A percentile compares a stretch with the other conserved stretches of the same genome.
Evolutionary conservation across 768 basidiomycete genomes (phyloP).

Genomic region (Rhizopogon roseolus): DNA sequence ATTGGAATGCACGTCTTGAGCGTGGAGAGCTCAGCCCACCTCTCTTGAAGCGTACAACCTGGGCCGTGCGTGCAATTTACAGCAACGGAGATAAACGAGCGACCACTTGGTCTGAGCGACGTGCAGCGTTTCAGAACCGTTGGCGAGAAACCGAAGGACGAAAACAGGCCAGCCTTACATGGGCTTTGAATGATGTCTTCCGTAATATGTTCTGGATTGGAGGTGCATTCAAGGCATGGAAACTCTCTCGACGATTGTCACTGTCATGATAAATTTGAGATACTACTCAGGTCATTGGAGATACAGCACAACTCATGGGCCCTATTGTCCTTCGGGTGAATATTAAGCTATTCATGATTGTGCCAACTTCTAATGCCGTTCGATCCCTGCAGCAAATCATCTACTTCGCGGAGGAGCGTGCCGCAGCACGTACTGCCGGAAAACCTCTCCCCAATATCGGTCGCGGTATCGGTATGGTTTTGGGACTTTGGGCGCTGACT

Average conservation of each 20-base stretch:
- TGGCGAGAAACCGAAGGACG: slow-evolving; percentile 45
- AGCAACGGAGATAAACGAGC: slow-evolving; percentile 4
- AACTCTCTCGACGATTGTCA: neutral
- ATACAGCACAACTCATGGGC: slow-evolving; percentile 57
- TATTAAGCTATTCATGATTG: neutral
- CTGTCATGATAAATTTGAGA: neutral
- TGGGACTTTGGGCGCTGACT: too few relatives aligned
- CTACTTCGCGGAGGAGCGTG: slow-evolving; percentile 49
- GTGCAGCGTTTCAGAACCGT: slow-evolving; percentile 28
- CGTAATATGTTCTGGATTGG: slow-evolving; percentile 58
- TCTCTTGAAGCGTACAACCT: slow-evolving; percentile 31
- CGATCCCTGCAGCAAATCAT: slow-evolving; percentile 44
- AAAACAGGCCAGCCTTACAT: slow-evolving; percentile 47
- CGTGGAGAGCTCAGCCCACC: slow-evolving; percentile 40
- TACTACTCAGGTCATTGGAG: slow-evolving; percentile 47
- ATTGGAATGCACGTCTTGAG: slow-evolving; percentile 49
- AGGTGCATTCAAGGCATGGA: slow-evolving; percentile 51
- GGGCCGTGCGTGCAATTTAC: slow-evolving; percentile 27
- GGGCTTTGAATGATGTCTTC: slow-evolving; percentile 59
- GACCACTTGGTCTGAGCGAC: slow-evolving; percentile 21
- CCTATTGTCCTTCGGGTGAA: slow-evolving; percentile 56
- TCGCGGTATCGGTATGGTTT: too few relatives aligned
- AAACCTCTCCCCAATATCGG: slow-evolving; percentile 39
- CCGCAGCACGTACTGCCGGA: slow-evolving; percentile 33
- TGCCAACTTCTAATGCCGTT: neutral